Percentiles rank a stretch among this genome's conserved stretches.
Conservation (phyloP, 2,329 filamentous ascomycete genomes). For the Aphanoascus verrucosus region DNA sequence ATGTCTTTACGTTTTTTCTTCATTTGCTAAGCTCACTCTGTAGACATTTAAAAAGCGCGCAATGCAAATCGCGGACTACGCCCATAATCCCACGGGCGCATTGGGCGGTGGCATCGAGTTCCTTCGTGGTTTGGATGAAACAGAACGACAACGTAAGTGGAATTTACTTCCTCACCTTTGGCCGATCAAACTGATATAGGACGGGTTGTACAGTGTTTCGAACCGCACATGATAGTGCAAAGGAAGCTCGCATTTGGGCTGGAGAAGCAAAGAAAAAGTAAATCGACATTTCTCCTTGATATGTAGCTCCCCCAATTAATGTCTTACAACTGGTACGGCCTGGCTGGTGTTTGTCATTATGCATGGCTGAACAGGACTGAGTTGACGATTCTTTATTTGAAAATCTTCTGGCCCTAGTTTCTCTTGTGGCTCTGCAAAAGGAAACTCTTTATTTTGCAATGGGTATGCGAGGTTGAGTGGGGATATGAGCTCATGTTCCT, state of each 20-base stretch:
- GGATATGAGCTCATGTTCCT: background rate
- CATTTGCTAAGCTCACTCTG: background rate
- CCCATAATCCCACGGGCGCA: conserved; percentile 68
- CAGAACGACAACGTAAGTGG: conserved; percentile 57
- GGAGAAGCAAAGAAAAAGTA: conserved; percentile 47
- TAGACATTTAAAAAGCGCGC: conserved; percentile 72
- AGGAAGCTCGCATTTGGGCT: conserved; percentile 59
- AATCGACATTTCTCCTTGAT: conserved; percentile 6
- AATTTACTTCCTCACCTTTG: background rate
- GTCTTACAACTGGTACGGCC: too few relatives aligned
- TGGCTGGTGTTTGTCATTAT: too few relatives aligned
- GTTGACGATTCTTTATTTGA: too few relatives aligned
- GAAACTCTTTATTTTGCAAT: too few relatives aligned
- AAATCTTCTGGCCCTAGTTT: too few relatives aligned
- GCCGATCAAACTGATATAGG: conserved; percentile 8
- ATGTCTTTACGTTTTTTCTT: background rate
- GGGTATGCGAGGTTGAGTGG: too few relatives aligned
- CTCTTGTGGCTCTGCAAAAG: too few relatives aligned
- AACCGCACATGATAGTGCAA: conserved; percentile 62
- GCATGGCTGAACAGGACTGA: too few relatives aligned
- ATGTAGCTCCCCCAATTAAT: background rate
- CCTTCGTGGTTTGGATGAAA: conserved; percentile 77
- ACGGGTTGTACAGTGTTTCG: conserved; percentile 51
- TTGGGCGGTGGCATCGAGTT: conserved; percentile 64
- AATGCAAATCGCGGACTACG: conserved; percentile 75